A percentile compares a stretch with the other conserved stretches of the same genome.
Conservation (phyloP, 2,329 filamentous ascomycete species). For the Sporothrix euskadiensis region DNA sequence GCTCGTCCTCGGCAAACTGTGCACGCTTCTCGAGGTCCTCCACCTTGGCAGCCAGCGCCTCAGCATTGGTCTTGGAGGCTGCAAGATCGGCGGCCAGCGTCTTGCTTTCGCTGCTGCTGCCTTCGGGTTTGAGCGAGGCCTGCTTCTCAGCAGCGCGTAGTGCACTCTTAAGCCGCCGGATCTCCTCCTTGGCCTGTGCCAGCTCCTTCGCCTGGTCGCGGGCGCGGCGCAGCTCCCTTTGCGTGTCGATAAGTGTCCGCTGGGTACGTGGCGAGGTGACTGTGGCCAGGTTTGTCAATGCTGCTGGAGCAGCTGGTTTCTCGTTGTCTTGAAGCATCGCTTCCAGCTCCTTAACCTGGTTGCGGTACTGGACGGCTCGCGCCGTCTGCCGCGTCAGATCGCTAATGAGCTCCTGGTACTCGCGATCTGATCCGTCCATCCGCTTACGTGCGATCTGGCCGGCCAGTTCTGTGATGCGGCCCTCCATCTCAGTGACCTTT, state of each 20-base stretch:
- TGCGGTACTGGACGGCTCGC: constrained; percentile 58
- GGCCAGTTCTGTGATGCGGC: constrained; percentile 60
- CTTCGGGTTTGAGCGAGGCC: constrained; percentile 42
- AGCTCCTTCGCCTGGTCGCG: constrained; percentile 57
- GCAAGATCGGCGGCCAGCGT: constrained; percentile 39
- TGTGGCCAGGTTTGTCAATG: constrained; percentile 32
- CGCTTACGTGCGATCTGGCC: constrained; percentile 52
- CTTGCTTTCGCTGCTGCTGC: constrained; percentile 42
- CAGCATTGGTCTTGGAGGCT: constrained; percentile 35
- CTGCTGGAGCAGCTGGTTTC: constrained; percentile 26
- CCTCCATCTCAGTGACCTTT: constrained; percentile 65
- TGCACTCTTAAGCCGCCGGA: constrained; percentile 53
- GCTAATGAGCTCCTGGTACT: constrained; percentile 51
- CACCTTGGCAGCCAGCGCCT: constrained; percentile 34
- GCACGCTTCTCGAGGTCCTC: constrained; percentile 38
- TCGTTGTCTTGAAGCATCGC: constrained; percentile 47
- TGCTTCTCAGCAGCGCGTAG: constrained; percentile 52
- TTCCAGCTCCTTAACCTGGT: constrained; percentile 61
- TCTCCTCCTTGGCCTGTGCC: constrained; percentile 53
- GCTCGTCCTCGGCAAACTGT: constrained; percentile 39
- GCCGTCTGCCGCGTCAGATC: constrained; percentile 60
- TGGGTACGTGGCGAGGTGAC: constrained; percentile 53
- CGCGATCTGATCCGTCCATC: constrained; percentile 44
- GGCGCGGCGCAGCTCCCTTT: constrained; percentile 56
- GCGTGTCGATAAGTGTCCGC: constrained; percentile 53